Evolutionary conservation across 2,329 filamentous ascomycete species (phyloP), one percentile per base, ranked within the genome.

Genomic region (Nothophaeocryptopus gaeumannii): DNA sequence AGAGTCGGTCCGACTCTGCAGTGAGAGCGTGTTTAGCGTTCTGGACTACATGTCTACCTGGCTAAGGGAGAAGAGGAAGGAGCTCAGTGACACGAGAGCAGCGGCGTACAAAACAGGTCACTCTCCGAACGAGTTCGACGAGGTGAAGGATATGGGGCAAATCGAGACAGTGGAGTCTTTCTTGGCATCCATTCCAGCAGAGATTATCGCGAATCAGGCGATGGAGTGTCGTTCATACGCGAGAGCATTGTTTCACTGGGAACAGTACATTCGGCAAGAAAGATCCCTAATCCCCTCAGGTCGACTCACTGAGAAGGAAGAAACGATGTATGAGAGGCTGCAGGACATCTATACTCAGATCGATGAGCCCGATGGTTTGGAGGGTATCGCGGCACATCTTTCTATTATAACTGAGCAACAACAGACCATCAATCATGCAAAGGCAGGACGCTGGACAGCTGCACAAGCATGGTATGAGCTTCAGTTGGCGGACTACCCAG

Each of bases 391-490:
- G 1, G 84, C 89, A 14, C 87, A 93, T 66, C 75, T 97, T 2
- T 86, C 87, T 51, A 83, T 90, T 9, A 75, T 97, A n/a, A 88
- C 95, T 58, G 85, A 96, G 42, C 88, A 96, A 53, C 92, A 96
- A 66, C 91, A 97, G 66, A 86, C 96, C 30, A 77, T 96, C 47
- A 89, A 95, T 61, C 90, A 99, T 70, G 83, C 88, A 50, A 97
- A 96, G 68, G 88, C 91, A 14, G 93, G 93, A 3, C 80, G 91
- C 55, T 99, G 93, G 91, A 85, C 88, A 12, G 89, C 92, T 44
- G 93, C 91, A 16, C 93, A 97, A 71, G 95, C 89, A 56, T 99
- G 95, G 93, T 97, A 96, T 68, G 91, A 99, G 67, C 84, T 96
- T 57, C 85, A 91, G 56, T 77, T 97, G 31, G 85, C 87, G 2